phyloP scores from a whole-genome alignment of 345 rosid genomes.

The Schrenkiella parvula region DNA sequence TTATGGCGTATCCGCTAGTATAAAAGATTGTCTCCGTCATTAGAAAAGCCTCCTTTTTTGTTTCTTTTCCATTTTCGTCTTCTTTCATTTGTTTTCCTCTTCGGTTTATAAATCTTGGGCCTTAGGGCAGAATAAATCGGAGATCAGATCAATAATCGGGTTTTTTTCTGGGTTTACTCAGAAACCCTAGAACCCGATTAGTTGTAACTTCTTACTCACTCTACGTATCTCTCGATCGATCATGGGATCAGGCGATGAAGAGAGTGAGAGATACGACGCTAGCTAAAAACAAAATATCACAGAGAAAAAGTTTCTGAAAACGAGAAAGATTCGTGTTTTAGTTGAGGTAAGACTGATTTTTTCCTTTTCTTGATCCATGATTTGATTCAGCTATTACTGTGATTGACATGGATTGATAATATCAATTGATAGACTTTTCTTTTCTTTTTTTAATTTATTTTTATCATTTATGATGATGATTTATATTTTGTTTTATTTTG shows the following conservation, averaged over 20 bases:
- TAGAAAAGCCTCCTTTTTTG: not conserved
- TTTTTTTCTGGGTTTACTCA: not conserved
- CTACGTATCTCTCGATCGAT: not conserved
- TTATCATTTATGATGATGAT: slow-evolving; percentile 9
- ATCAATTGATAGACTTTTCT: slow-evolving; percentile 9
- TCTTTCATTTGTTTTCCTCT: not conserved
- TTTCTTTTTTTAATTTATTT: too few relatives aligned
- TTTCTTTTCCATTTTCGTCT: not conserved
- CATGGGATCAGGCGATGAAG: slow-evolving; percentile 12
- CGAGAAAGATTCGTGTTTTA: not conserved
- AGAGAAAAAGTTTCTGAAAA: not conserved
- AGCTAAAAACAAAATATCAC: not conserved
- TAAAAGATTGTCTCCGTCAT: slow-evolving; percentile 20
- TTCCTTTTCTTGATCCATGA: not conserved
- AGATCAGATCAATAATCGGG: slow-evolving; percentile 1
- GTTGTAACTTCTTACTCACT: slow-evolving; percentile 17
- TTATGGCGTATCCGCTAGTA: slow-evolving; percentile 11
- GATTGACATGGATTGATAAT: slow-evolving; percentile 30
- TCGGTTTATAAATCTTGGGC: slow-evolving; percentile 12
- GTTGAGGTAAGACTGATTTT: slow-evolving; percentile 20
- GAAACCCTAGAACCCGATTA: slow-evolving; percentile 20
- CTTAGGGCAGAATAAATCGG: slow-evolving; percentile 7
- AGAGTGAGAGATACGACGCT: slow-evolving; percentile 22
- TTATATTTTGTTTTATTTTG: not conserved
- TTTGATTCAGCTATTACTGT: slow-evolving; percentile 10